A percentile compares a stretch with the other conserved stretches of the same genome.
Evolutionary conservation across 345 rosid genomes (phyloP).

Genomic region (Euclidium syriacum): DNA sequence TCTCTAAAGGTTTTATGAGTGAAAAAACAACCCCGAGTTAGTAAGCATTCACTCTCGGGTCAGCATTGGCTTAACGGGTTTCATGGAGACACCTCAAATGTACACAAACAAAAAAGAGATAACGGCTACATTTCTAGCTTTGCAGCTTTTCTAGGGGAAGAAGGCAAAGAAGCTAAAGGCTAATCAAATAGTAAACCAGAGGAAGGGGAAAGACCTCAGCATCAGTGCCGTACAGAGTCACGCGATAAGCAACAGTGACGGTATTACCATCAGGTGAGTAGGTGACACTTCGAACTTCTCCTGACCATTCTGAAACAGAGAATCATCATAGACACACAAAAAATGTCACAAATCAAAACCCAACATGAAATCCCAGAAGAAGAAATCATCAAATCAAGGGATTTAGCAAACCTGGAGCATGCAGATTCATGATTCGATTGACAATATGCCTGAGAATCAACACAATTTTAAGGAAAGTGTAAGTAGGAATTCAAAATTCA

Average conservation of each 20-base stretch:
- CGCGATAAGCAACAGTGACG: conserved; percentile 76
- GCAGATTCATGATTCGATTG: conserved; percentile 74
- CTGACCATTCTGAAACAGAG: conserved; percentile 66
- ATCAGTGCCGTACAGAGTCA: conserved; percentile 76
- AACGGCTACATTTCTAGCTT: background rate
- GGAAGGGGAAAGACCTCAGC: conserved; percentile 60
- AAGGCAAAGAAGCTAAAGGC: background rate
- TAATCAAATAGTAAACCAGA: background rate
- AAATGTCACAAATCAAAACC: background rate
- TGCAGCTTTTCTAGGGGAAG: background rate
- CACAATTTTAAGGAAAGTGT: background rate
- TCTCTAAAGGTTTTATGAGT: background rate
- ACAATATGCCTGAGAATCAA: conserved; percentile 62
- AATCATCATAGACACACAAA: background rate
- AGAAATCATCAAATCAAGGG: background rate
- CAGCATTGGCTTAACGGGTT: background rate
- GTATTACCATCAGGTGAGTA: conserved; percentile 78
- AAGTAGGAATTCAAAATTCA: background rate
- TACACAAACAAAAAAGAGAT: background rate
- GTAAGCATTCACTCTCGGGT: background rate
- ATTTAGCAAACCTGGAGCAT: conserved; percentile 54
- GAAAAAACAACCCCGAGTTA: background rate
- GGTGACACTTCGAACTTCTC: conserved; percentile 70
- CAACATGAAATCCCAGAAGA: background rate
- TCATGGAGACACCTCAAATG: background rate